Evolutionary conservation across 768 basidiomycete genomes (phyloP), one percentile per base, ranked within the genome.

Genomic region (Boletus vermiculosoides): DNA sequence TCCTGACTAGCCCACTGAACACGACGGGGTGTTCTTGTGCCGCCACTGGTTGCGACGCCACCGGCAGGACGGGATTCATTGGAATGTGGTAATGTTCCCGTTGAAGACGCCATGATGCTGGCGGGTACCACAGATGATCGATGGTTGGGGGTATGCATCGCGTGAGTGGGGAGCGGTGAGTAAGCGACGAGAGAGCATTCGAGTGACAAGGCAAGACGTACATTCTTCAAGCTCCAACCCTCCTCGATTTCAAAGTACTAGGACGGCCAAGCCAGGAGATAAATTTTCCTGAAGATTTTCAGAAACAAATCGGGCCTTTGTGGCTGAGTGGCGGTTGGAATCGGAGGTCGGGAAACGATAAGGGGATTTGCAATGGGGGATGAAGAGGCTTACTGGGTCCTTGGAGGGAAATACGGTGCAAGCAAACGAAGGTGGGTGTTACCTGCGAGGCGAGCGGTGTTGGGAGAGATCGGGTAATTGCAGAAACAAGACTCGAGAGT

Each of bases 1-100:
- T 67, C 64, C 25, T 60, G 59, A 49, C 72, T 71, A 13, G 76
- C 70, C 83, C 82, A 83, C 59, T 84, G 83, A 3, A 84, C 80
- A 46, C 78, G 80, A 23, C 79, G 77, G 2, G 79, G 80, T 2
- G 79, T 79, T 58, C 78, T 78, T n/a, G 66, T 65, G 5, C 77
- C 79, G 16, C 52, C 52, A 3, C 63, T 51, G 5, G 64, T 45
- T 10, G 62, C 59, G 2, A 54, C 62, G 25, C 57, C 65, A 15
- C 60, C 63, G 5, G 67, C 63, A 22, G 53, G 57, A 33, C 61
- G 58, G 20, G 63, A 48, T 11, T 56, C 57, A 15, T 59, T 50
- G 20, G 49, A 33, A 55, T 57, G 25, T 33, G n/a, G 54, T 15
- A 5, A 33, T 33, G 59, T 51, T 11, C 37, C 37, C 1, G 61